Evolutionary conservation across 2,329 filamentous ascomycete genomes (phyloP).

Genomic region (Niveomyces coronatus): DNA sequence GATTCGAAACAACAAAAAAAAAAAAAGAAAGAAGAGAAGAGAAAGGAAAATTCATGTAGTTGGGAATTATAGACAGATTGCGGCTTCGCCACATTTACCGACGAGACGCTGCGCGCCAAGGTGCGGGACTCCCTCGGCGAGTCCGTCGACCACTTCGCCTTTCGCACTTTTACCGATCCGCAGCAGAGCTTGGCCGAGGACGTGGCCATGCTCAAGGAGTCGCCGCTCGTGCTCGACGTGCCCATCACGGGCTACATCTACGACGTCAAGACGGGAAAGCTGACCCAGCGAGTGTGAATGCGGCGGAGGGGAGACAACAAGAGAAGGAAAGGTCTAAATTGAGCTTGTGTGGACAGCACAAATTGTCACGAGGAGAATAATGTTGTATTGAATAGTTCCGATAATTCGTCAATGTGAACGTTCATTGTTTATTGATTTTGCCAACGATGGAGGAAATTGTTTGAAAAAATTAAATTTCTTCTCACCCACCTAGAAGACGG

Average conservation of each 20-base stretch:
- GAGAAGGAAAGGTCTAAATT: neutral
- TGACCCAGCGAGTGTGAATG: too few species aligned
- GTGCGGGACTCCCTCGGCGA: constrained; percentile 50
- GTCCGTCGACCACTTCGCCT: constrained; percentile 44
- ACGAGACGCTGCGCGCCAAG: constrained; percentile 42
- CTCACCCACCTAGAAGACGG: too few species aligned
- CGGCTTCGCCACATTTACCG: constrained; percentile 58
- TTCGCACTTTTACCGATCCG: constrained; percentile 55
- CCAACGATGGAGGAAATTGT: too few species aligned
- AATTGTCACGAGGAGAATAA: too few species aligned
- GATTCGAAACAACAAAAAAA: neutral
- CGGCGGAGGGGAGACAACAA: neutral
- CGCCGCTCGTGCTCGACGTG: constrained; percentile 50
- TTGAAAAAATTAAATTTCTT: too few species aligned
- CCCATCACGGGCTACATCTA: constrained; percentile 65
- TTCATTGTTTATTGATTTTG: too few species aligned
- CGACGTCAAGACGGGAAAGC: constrained; percentile 62
- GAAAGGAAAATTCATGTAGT: neutral
- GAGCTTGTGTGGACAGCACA: too few species aligned
- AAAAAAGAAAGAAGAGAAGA: neutral
- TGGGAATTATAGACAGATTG: constrained; percentile 26
- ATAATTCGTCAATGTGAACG: too few species aligned
- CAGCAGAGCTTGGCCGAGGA: constrained; percentile 56
- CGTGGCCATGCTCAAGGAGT: constrained; percentile 50
- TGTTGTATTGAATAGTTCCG: too few species aligned